Evolutionary conservation across 345 rosid genomes (phyloP), one percentile per base, ranked within the genome.

Genomic region (Eucalyptus albens): DNA sequence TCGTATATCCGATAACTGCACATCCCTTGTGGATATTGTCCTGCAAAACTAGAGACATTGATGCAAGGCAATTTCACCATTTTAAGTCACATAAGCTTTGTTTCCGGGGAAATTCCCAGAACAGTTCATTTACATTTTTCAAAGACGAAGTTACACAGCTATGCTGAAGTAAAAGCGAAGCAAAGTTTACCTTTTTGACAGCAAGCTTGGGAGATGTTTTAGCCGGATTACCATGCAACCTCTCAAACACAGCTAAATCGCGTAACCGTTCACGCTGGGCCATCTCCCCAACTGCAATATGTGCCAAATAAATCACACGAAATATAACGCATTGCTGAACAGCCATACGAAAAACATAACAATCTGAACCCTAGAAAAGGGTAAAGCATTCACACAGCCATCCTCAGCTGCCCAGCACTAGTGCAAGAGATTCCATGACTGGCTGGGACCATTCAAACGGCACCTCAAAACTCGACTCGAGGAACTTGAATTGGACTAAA

Each of bases 231-330:
- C 97, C 99, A 87, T 94, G 86, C 80, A 97, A 94, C 92, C 99
- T 94, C 93, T 97, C 99, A 80, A 97, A 96, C 88, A 95, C 91
- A 88, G 97, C 91, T 69, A 97, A 92, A 87, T 97, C 99, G 33
- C 95, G 94, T 21, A 97, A 90, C 89, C 97, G 95, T 90, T 95
- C 98, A 67, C 99, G 93, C 82, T 96, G 96, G 45, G 91, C 89
- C 92, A 96, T 94, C 93, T 97, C 99, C 86, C 93, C 91, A 86
- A 94, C 99, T 97, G 89, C 86, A 59, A 89, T 40, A 77, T 40
- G 15, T 22, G 85, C 5, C 47, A 77, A 21, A 40, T 3, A 77
- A 40, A 77, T 77, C 9, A 9, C 47, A 77, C 2, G 16, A 37
- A 40, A 40, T 77, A 77, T 40, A 22, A 77, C 47, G 12, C 85